A percentile compares a stretch with the other conserved stretches of the same genome.
phyloP scores from a whole-genome alignment of 768 basidiomycete species.

The Boletus rex-veris region DNA sequence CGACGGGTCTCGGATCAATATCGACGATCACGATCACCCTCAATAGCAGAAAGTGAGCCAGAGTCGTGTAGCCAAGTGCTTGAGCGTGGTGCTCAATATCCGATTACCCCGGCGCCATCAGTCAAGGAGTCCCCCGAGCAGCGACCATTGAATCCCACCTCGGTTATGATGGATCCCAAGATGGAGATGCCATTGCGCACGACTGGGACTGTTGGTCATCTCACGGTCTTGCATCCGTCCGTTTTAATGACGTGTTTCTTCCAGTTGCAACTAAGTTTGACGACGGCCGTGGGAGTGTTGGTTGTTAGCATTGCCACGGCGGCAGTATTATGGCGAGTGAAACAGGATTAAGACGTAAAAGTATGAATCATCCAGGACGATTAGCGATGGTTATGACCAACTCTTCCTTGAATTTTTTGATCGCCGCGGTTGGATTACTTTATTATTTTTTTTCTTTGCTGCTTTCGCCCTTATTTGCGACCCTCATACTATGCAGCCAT shows the following conservation, averaged over 20 bases:
- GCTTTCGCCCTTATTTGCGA: constrained; percentile 16
- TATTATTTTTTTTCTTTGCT: constrained; percentile 23
- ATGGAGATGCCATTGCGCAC: constrained; percentile 15
- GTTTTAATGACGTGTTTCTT: constrained; percentile 22
- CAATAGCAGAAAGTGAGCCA: constrained; percentile 29
- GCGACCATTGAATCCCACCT: constrained; percentile 6
- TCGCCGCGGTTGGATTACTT: constrained; percentile 25
- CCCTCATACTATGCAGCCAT: constrained; percentile 20
- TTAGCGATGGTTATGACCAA: constrained; percentile 16
- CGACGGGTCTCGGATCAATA: constrained; percentile 25
- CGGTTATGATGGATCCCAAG: constrained; percentile 14
- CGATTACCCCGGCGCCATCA: constrained; percentile 30
- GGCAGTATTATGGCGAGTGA: constrained; percentile 71
- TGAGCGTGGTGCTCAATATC: constrained; percentile 23
- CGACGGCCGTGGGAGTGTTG: constrained; percentile 59
- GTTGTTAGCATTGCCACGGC: constrained; percentile 66
- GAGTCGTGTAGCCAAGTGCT: constrained; percentile 21
- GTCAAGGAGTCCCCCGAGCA: constrained; percentile 30
- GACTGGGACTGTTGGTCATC: constrained; percentile 29
- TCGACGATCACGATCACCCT: constrained; percentile 26
- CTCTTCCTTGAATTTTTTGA: not conserved
- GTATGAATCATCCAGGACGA: constrained; percentile 15
- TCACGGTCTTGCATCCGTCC: constrained; percentile 10
- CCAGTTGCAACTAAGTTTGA: constrained; percentile 34
- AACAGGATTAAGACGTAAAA: constrained; percentile 35